These are phyloP conservation scores for Cyclanthera cordifolia DNA, from an alignment of 306 rosid species.

Conservation along the genomic window DNA sequence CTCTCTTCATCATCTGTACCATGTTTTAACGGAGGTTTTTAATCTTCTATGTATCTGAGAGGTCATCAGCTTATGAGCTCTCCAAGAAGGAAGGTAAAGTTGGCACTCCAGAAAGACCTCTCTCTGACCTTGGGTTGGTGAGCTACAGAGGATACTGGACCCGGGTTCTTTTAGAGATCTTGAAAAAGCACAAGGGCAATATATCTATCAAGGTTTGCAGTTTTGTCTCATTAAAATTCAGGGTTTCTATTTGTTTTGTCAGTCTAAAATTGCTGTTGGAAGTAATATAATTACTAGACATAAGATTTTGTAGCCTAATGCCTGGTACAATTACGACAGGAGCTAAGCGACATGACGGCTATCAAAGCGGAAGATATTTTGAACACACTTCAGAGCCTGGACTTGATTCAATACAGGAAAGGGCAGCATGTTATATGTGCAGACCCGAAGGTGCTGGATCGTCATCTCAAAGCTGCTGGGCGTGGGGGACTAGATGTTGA, in stretches of 20 bases:
- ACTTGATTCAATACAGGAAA: slow-evolving; percentile 90
- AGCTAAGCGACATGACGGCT: slow-evolving; percentile 99
- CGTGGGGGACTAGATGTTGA: slow-evolving; percentile 95
- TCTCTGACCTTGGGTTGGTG: slow-evolving; percentile 87
- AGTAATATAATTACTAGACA: too few species aligned
- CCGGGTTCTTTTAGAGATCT: slow-evolving; percentile 79
- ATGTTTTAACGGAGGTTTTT: slow-evolving; percentile 2
- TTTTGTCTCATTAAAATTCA: background rate
- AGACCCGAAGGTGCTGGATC: slow-evolving; percentile 91
- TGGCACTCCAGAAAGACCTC: slow-evolving; percentile 98
- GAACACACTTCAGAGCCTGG: slow-evolving; percentile 73
- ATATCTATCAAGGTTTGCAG: slow-evolving; percentile 77
- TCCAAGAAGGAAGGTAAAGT: slow-evolving; percentile 96
- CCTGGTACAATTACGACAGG: slow-evolving; percentile 32
- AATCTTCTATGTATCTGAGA: slow-evolving; percentile 22
- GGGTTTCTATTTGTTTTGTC: too few species aligned
- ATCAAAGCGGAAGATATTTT: slow-evolving; percentile 92
- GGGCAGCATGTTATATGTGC: slow-evolving; percentile 98
- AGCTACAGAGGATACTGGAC: slow-evolving; percentile 99
- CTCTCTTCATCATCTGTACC: background rate
- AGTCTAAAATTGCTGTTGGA: too few species aligned
- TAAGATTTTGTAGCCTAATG: background rate
- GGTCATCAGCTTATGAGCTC: slow-evolving; percentile 90
- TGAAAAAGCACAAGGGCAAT: slow-evolving; percentile 93
- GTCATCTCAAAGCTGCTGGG: slow-evolving; percentile 95